These are phyloP conservation scores for Exophiala spinifera DNA, from an alignment of 2,329 filamentous ascomycete genomes.

Conservation along the genomic window DNA sequence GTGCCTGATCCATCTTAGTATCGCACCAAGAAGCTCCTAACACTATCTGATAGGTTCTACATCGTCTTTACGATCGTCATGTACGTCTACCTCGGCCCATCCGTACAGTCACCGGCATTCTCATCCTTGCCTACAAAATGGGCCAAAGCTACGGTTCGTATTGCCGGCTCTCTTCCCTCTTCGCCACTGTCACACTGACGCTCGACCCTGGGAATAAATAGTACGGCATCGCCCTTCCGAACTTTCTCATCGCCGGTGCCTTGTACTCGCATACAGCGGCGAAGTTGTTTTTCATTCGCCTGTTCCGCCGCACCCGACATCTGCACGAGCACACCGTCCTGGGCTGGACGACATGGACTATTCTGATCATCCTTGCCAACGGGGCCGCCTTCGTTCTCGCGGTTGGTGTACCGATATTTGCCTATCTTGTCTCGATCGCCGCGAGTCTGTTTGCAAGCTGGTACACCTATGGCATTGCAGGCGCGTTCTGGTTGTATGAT, in stretches of 20 bases:
- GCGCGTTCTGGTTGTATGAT: constrained; percentile 54
- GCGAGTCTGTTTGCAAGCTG: constrained; percentile 53
- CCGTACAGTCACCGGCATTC: constrained; percentile 49
- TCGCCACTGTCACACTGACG: not conserved
- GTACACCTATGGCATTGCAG: constrained; percentile 55
- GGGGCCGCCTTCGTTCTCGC: constrained; percentile 42
- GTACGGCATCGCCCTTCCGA: constrained; percentile 47
- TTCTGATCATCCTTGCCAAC: constrained; percentile 48
- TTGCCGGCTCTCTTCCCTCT: not conserved
- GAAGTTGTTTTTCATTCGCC: constrained; percentile 42
- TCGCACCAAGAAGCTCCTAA: no score
- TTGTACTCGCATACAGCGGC: constrained; percentile 52
- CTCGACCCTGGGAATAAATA: not conserved
- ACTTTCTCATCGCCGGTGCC: constrained; percentile 50
- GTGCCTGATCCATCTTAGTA: no score
- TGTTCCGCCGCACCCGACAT: constrained; percentile 33
- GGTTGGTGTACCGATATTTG: constrained; percentile 54
- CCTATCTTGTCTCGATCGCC: constrained; percentile 52
- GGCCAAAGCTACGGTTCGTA: constrained; percentile 43
- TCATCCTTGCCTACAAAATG: constrained; percentile 46
- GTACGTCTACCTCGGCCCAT: constrained; percentile 50
- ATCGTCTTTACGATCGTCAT: constrained; percentile 50
- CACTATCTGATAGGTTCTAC: constrained; percentile 39
- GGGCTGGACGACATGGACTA: constrained; percentile 49
- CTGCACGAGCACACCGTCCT: constrained; percentile 47